These are phyloP conservation scores for Xylariales sp. DNA, from an alignment of 2,329 filamentous ascomycete species.

Conservation along the genomic window DNA sequence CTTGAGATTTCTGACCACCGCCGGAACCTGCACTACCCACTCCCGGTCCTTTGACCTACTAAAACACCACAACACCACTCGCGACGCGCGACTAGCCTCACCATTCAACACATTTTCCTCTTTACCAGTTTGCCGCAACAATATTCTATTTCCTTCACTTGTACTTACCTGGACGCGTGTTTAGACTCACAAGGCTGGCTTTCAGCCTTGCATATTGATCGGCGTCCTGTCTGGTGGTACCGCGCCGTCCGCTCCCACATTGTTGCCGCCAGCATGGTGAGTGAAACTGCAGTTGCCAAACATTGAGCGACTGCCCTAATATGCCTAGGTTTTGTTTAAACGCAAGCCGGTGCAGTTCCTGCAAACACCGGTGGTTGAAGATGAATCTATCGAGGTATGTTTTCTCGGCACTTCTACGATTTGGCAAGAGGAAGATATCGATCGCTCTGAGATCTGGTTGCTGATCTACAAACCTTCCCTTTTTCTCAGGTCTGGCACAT, in stretches of 20 bases:
- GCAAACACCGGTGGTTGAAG: constrained; percentile 64
- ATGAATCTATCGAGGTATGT: constrained; percentile 79
- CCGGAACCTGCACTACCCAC: constrained; percentile 11
- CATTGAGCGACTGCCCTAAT: constrained; percentile 10
- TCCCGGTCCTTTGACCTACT: constrained; percentile 8
- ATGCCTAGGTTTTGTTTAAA: constrained; percentile 81
- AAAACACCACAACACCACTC: constrained; percentile 17
- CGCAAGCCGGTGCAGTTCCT: constrained; percentile 88
- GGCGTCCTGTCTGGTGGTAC: constrained; percentile 10
- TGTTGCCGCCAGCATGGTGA: constrained; percentile 27
- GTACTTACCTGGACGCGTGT: too few relatives aligned
- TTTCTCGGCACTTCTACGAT: too few relatives aligned
- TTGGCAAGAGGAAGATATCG: too few relatives aligned
- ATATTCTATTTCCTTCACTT: too few relatives aligned
- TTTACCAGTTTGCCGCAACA: neutral
- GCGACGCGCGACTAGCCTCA: constrained; percentile 20
- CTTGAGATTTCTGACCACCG: constrained; percentile 6
- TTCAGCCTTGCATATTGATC: constrained; percentile 38
- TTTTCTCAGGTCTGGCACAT: constrained; percentile 82
- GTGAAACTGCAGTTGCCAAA: constrained; percentile 13
- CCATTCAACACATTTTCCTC: neutral
- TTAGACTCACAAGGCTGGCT: constrained; percentile 26
- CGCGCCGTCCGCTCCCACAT: constrained; percentile 1
- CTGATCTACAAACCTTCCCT: neutral
- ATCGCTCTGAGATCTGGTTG: too few relatives aligned